phyloP scores from a whole-genome alignment of 345 rosid species.

The Pistacia atlantica region DNA sequence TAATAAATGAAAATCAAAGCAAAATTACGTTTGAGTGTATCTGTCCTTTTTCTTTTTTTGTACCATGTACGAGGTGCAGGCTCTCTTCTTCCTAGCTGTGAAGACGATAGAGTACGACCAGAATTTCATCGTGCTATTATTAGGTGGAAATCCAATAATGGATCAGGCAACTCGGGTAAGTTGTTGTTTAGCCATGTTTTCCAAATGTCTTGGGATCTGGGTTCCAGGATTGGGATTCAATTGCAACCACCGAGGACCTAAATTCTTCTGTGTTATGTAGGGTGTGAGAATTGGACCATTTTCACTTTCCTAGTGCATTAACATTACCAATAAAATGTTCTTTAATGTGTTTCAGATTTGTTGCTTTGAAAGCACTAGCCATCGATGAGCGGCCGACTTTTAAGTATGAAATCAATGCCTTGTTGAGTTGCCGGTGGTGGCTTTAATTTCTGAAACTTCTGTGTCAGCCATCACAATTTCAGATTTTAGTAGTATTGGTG shows the following conservation, averaged over 20 bases:
- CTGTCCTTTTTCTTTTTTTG: neutral
- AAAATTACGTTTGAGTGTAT: neutral
- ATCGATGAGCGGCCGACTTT: too few species aligned
- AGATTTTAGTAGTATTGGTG: too few species aligned
- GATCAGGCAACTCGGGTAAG: slow-evolving; percentile 89
- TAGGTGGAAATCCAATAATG: slow-evolving; percentile 80
- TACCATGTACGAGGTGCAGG: slow-evolving; percentile 57
- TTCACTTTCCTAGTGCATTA: neutral
- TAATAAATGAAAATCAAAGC: slow-evolving; percentile 7
- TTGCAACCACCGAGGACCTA: slow-evolving; percentile 2
- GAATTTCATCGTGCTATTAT: slow-evolving; percentile 81
- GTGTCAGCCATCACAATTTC: too few species aligned
- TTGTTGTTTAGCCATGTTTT: slow-evolving; percentile 25
- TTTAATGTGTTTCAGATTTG: too few species aligned
- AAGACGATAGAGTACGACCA: slow-evolving; percentile 55
- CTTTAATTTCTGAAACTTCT: too few species aligned
- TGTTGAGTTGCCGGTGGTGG: too few species aligned
- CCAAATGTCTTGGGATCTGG: neutral
- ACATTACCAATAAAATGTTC: too few species aligned
- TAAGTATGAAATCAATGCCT: too few species aligned
- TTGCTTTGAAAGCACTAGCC: too few species aligned
- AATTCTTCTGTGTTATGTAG: slow-evolving; percentile 1
- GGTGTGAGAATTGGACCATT: neutral
- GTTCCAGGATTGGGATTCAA: neutral
- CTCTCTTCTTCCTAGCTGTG: slow-evolving; percentile 63